Evolutionary conservation across 2,329 filamentous ascomycete genomes (phyloP).

Genomic region (Torrubiellomyces zombiae): DNA sequence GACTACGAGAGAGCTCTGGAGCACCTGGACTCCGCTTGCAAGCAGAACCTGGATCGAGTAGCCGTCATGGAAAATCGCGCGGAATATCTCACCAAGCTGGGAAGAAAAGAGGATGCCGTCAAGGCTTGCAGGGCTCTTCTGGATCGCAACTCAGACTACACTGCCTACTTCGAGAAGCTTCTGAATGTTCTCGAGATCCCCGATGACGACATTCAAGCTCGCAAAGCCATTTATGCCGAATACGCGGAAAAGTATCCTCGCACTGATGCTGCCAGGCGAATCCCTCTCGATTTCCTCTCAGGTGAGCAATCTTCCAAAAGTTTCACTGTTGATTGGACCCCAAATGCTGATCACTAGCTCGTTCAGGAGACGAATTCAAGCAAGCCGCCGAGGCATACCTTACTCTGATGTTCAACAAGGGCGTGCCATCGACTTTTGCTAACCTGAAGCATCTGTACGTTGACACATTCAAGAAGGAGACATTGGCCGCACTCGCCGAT

Average conservation of each 20-base stretch:
- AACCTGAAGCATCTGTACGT: conserved; percentile 90
- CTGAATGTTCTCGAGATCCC: conserved; percentile 49
- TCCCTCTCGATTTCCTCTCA: conserved; percentile 78
- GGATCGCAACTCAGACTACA: conserved; percentile 75
- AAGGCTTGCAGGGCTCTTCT: conserved; percentile 67
- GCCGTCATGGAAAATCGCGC: conserved; percentile 76
- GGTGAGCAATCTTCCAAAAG: conserved; percentile 36
- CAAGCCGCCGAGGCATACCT: conserved; percentile 65
- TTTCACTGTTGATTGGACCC: too few species aligned
- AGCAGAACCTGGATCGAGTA: conserved; percentile 66
- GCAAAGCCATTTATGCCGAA: conserved; percentile 56
- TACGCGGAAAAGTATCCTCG: conserved; percentile 69
- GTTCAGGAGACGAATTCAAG: conserved; percentile 58
- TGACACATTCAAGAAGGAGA: conserved; percentile 60
- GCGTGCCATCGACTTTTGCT: conserved; percentile 88
- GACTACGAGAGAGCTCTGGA: conserved; percentile 70
- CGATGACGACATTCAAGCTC: conserved; percentile 39
- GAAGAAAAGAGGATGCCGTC: conserved; percentile 60
- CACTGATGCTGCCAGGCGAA: conserved; percentile 67
- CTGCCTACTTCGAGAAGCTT: conserved; percentile 69
- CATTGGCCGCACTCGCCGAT: conserved; percentile 58
- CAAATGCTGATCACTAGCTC: too few species aligned
- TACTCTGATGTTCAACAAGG: conserved; percentile 72
- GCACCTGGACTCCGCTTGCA: conserved; percentile 64
- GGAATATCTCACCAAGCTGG: conserved; percentile 66